A percentile compares a stretch with the other conserved stretches of the same genome.
phyloP scores from a whole-genome alignment of 129 eudicot species.

The Flaveria ramosissima region DNA sequence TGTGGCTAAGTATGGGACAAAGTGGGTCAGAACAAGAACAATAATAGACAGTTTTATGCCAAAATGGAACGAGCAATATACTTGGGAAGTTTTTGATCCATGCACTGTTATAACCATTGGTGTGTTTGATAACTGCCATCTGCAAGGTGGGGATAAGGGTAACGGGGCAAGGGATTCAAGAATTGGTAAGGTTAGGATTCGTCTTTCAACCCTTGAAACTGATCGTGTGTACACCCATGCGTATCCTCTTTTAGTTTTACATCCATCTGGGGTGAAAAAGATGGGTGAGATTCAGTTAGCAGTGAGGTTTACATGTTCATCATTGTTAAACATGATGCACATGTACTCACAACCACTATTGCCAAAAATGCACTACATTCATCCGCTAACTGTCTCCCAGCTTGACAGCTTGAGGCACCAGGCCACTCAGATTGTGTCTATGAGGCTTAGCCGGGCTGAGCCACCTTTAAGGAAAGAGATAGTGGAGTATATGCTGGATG shows the following conservation, averaged over 20 bases:
- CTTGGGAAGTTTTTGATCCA: conserved; percentile 74
- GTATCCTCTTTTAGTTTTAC: conserved; percentile 63
- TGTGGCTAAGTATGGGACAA: conserved; percentile 65
- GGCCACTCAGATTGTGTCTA: conserved; percentile 57
- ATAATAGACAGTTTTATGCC: conserved; percentile 63
- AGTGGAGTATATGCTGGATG: conserved; percentile 67
- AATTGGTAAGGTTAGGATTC: conserved; percentile 65
- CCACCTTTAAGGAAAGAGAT: conserved; percentile 65
- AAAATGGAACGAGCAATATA: conserved; percentile 68
- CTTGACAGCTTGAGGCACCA: conserved; percentile 59
- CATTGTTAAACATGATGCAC: conserved; percentile 64
- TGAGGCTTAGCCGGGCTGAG: conserved; percentile 57
- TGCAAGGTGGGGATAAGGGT: conserved; percentile 57
- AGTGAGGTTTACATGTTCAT: conserved; percentile 61
- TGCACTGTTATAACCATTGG: conserved; percentile 65
- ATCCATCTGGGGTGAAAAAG: conserved; percentile 63
- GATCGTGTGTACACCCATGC: conserved; percentile 69
- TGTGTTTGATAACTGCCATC: conserved; percentile 66
- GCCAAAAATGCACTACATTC: conserved; percentile 65
- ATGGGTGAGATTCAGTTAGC: conserved; percentile 78
- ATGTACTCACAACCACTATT: conserved; percentile 62
- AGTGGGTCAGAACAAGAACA: conserved; percentile 67
- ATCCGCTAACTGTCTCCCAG: conserved; percentile 59
- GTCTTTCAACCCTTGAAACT: conserved; percentile 63
- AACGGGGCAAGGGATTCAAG: conserved; percentile 55